Conservation (phyloP, 1,284 basidiomycete species). For the Nidula niveotomentosa region DNA sequence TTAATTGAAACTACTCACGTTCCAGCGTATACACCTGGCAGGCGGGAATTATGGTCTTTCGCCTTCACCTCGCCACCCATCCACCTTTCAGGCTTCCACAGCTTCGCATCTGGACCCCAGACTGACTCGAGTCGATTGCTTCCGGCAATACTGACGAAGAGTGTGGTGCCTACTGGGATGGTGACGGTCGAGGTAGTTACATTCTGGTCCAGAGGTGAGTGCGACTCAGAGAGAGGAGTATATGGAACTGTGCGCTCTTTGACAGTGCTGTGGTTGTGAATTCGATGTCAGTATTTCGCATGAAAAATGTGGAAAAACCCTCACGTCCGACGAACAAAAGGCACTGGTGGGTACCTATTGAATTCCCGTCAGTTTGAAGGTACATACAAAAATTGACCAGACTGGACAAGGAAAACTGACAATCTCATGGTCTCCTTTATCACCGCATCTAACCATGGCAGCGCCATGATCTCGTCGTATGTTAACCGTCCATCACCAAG, state of each 20-base stretch:
- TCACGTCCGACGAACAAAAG: conserved; percentile 22
- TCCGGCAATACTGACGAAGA: conserved; percentile 36
- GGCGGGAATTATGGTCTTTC: conserved; percentile 22
- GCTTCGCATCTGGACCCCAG: conserved; percentile 26
- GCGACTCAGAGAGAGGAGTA: conserved; percentile 18
- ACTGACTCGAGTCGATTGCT: conserved; percentile 36
- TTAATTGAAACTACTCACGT: background rate
- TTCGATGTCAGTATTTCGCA: background rate
- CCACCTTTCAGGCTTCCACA: conserved; percentile 43
- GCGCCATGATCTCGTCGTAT: conserved; percentile 32
- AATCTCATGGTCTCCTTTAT: conserved; percentile 41
- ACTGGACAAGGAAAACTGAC: conserved; percentile 16
- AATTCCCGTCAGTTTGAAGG: no score
- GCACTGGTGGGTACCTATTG: conserved; percentile 26
- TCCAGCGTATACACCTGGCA: conserved; percentile 15
- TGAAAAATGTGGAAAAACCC: conserved; percentile 3
- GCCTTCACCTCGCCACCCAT: conserved; percentile 25
- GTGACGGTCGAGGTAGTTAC: conserved; percentile 10
- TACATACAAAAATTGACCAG: background rate
- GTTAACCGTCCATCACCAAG: conserved; percentile 16
- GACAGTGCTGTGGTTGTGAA: conserved; percentile 24
- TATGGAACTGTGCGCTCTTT: conserved; percentile 24
- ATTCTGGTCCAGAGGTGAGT: no score
- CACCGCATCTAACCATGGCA: conserved; percentile 43
- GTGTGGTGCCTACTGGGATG: conserved; percentile 30